Evolutionary conservation across 768 basidiomycete genomes (phyloP).

Genomic region (Myochromella boudieri): DNA sequence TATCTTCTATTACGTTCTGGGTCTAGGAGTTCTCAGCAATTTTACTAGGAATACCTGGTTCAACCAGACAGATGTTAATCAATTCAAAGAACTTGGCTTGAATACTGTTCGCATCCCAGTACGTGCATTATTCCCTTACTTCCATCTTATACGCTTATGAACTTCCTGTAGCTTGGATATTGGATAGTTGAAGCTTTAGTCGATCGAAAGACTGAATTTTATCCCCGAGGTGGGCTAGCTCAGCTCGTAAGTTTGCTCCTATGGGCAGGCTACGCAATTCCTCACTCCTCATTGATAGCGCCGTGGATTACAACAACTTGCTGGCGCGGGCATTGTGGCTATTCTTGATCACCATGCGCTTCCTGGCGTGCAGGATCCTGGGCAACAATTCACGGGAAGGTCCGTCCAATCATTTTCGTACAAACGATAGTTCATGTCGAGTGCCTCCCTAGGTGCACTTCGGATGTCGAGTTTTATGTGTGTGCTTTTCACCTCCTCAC

Average conservation of each 20-base stretch:
- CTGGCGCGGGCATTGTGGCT: slow-evolving; percentile 59
- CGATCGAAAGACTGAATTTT: slow-evolving; percentile 57
- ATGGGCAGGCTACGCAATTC: neutral
- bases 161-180: slow-evolving; percentile 60
- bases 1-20: neutral
- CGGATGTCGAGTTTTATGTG: slow-evolving; percentile 73
- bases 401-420: slow-evolving; percentile 24
- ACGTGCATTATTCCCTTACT: slow-evolving; percentile 19
- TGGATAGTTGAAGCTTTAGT: slow-evolving; percentile 81
- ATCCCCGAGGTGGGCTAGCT: slow-evolving; percentile 65
- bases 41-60: slow-evolving; percentile 67
- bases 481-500: slow-evolving; percentile 4
- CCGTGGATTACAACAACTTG: slow-evolving; percentile 60
- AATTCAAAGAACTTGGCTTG: slow-evolving; percentile 54
- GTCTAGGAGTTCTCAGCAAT: neutral
- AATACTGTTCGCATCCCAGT: slow-evolving; percentile 81
- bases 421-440: slow-evolving; percentile 1
- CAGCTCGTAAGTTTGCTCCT: slow-evolving; percentile 48
- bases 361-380: slow-evolving; percentile 63
- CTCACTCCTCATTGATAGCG: slow-evolving; percentile 36
- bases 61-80: slow-evolving; percentile 55
- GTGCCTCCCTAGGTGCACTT: slow-evolving; percentile 52
- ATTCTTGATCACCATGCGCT: slow-evolving; percentile 71
- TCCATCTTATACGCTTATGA: neutral
- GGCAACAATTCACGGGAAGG: slow-evolving; percentile 71